Evolutionary conservation across 2,329 filamentous ascomycete species (phyloP), one percentile per base, ranked within the genome.

Genomic region (Scytalidium lignicola): DNA sequence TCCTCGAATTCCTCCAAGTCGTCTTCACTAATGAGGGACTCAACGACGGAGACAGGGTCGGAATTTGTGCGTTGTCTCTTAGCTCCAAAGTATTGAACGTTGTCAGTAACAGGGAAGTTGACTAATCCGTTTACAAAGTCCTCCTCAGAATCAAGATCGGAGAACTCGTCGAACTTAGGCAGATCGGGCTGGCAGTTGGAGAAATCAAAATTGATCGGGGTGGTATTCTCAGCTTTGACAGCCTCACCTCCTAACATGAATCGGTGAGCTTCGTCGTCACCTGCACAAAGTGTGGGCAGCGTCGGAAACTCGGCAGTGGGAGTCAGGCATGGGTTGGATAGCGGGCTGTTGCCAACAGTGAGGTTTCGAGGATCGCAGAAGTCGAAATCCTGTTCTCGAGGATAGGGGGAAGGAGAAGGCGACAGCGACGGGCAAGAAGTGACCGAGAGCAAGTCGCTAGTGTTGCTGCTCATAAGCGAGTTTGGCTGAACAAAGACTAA

Each of bases 331-430:
- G 54, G 50, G 40, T 45, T 56, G 46, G 60, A 57, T 44, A 55
- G 59, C 50, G 76, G 53, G 73, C 67, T 48, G 75, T 69, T 62
- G 73, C 66, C 70, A 39, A 96, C 88, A 18, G 88, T 95, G 55
- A 96, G 74, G 65, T 95, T 89, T 63, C 91, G 85, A 28, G 92
- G 91, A 65, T 96, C 91, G 70, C 92, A 96, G 67, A 93, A 95
- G 70, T 90, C 85, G 58, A 90, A 78, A 67, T 90, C 85, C 53
- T 63, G 61, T 58, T 79, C 75, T 60, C 79, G 75, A 58, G 88
- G 83, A 56, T 88, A 84, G 23, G 89, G 88, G 43, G 88, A 87
- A 17, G 90, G 90, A 26, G 90, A 95, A 18, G 90, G 90, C 22
- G 90, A 95, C 55, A 93, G 81, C 51, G 90, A 93, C 58, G 90